Evolutionary conservation across 108 stramenopile species (phyloP).

Genomic region (Aurantiochytrium sp.): DNA sequence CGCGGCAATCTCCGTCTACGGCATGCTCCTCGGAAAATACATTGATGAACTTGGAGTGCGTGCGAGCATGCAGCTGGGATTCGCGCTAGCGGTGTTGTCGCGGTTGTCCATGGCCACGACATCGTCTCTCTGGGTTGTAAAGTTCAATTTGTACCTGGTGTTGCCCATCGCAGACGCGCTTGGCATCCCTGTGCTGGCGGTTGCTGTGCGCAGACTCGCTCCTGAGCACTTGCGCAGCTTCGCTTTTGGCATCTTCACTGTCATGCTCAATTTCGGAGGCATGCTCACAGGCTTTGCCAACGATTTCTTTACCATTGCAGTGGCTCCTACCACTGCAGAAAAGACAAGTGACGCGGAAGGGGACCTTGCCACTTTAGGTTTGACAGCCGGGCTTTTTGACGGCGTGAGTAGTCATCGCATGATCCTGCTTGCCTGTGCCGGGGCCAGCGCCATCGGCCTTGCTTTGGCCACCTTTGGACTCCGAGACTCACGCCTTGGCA

Average conservation of each 20-base stretch:
- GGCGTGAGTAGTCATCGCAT: conserved; percentile 33
- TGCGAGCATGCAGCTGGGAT: conserved; percentile 13
- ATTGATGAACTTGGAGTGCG: conserved; percentile 25
- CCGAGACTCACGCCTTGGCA: background rate
- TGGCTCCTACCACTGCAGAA: background rate
- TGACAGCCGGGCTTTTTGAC: too few relatives aligned
- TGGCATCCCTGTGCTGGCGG: conserved; percentile 26
- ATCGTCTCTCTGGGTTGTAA: background rate
- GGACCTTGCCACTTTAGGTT: too few relatives aligned
- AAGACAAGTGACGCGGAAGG: too few relatives aligned
- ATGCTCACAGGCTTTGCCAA: conserved; percentile 60
- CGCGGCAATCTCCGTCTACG: conserved; percentile 12
- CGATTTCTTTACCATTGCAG: conserved; percentile 55
- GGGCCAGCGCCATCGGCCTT: conserved; percentile 54
- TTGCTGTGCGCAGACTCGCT: conserved; percentile 22
- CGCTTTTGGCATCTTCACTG: conserved; percentile 72
- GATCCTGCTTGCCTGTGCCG: conserved; percentile 56
- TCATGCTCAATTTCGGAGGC: conserved; percentile 72
- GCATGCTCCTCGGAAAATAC: background rate
- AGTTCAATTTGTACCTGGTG: background rate
- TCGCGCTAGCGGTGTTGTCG: conserved; percentile 14
- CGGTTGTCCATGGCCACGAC: conserved; percentile 11
- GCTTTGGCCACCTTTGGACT: conserved; percentile 47
- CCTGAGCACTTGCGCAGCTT: conserved; percentile 46
- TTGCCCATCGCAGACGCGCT: conserved; percentile 21